Conservation (phyloP, 768 basidiomycete species). For the Kwoniella europaea region DNA sequence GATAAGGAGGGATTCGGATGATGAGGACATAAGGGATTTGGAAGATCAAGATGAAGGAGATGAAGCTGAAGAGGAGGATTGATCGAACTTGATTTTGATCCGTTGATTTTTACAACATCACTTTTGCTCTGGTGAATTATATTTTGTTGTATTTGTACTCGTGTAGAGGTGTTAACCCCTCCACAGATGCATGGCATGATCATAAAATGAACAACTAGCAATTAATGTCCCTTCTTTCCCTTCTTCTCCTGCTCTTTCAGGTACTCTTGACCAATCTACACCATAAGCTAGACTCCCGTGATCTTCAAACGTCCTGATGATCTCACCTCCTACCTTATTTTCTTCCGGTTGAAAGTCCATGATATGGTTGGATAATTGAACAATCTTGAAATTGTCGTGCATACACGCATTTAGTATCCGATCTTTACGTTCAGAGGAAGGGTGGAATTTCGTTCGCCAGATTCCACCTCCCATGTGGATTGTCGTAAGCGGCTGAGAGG, state of each 20-base stretch:
- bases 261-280: slow-evolving; percentile 78
- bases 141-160: background rate
- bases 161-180: slow-evolving; percentile 61
- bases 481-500: slow-evolving; percentile 64
- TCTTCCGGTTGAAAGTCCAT: slow-evolving; percentile 10
- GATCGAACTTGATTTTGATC: background rate
- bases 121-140: background rate
- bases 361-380: slow-evolving; percentile 61
- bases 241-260: background rate
- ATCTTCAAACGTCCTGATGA: slow-evolving; percentile 69
- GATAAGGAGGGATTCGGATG: slow-evolving; percentile 29
- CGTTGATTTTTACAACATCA: too few species aligned
- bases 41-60: slow-evolving; percentile 57
- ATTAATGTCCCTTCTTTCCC: slow-evolving; percentile 15
- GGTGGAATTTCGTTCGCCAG: slow-evolving; percentile 98
- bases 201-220: slow-evolving; percentile 94
- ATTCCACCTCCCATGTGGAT: slow-evolving; percentile 84
- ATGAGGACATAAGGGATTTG: slow-evolving; percentile 61
- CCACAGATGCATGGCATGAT: slow-evolving; percentile 83
- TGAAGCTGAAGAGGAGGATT: slow-evolving; percentile 61
- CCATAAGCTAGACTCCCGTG: slow-evolving; percentile 90
- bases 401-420: slow-evolving; percentile 94
- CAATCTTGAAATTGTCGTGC: slow-evolving; percentile 94
- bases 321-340: slow-evolving; percentile 36
- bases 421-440: slow-evolving; percentile 66